Evolutionary conservation across 2,329 filamentous ascomycete species (phyloP).

Genomic region (Pseudogymnoascus sp.): DNA sequence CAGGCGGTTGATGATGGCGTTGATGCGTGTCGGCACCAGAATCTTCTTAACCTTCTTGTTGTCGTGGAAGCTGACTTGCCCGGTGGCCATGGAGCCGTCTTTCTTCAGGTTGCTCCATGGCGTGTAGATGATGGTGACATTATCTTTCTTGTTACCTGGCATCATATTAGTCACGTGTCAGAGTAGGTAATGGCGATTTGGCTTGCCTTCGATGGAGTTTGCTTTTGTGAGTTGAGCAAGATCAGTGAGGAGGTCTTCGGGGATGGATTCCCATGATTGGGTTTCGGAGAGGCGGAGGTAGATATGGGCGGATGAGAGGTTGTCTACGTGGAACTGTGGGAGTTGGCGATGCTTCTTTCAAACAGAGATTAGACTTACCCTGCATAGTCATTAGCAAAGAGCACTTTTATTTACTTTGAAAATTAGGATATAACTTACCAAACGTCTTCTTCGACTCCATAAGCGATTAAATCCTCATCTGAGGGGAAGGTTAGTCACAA

Average conservation of each 20-base stretch:
- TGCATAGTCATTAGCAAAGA: constrained; percentile 1
- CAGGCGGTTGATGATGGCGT: constrained; percentile 88
- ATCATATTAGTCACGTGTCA: constrained; percentile 16
- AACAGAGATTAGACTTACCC: constrained; percentile 13
- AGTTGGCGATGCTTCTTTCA: constrained; percentile 6
- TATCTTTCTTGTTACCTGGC: constrained; percentile 94
- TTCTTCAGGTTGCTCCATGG: constrained; percentile 96
- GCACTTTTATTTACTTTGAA: constrained; percentile 1
- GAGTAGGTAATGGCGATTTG: background rate
- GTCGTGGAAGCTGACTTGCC: constrained; percentile 93
- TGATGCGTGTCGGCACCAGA: constrained; percentile 73
- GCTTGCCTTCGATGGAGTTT: constrained; percentile 87
- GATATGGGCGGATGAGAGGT: constrained; percentile 91
- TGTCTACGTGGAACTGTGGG: constrained; percentile 89
- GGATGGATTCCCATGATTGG: constrained; percentile 77
- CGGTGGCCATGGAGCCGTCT: constrained; percentile 88
- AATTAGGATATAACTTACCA: constrained; percentile 52
- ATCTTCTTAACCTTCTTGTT: constrained; percentile 76
- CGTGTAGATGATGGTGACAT: constrained; percentile 93
- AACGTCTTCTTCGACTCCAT: constrained; percentile 90
- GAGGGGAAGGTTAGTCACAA: constrained; percentile 15
- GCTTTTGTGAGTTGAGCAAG: constrained; percentile 97
- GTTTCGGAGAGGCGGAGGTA: constrained; percentile 78
- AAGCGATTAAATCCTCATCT: constrained; percentile 96
- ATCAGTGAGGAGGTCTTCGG: constrained; percentile 67